Percentiles rank a stretch among this genome's conserved stretches.
Evolutionary conservation across 2,329 filamentous ascomycete genomes (phyloP).

Genomic region (Fusarium sp.): DNA sequence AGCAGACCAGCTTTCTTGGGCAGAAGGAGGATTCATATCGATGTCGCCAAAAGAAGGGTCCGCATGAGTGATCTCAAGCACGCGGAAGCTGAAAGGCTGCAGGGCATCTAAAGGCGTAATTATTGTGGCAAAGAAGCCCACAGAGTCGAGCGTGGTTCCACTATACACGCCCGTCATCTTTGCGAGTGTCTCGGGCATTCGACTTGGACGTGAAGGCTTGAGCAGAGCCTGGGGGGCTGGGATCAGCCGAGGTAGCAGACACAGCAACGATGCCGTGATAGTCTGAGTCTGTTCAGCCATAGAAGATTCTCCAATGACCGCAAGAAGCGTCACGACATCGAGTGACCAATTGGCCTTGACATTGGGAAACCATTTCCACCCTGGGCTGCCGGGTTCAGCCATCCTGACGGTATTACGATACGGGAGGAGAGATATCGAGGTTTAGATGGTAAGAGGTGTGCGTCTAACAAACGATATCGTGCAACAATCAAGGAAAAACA

Average conservation of each 20-base stretch:
- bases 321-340: slow-evolving; percentile 70
- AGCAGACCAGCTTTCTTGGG: slow-evolving; percentile 8
- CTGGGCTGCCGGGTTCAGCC: slow-evolving; percentile 38
- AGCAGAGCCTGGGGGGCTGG: slow-evolving; percentile 71
- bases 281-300: slow-evolving; percentile 67
- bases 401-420: slow-evolving; percentile 20
- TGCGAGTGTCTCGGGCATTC: slow-evolving; percentile 64
- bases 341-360: slow-evolving; percentile 60
- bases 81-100: slow-evolving; percentile 57
- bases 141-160: slow-evolving; percentile 62
- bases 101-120: slow-evolving; percentile 64
- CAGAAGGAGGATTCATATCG: slow-evolving; percentile 5
- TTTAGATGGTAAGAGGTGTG: not conserved
- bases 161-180: slow-evolving; percentile 67
- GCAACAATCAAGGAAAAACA: not conserved
- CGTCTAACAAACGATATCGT: not conserved
- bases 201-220: slow-evolving; percentile 62
- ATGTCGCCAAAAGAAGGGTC: slow-evolving; percentile 35
- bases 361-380: slow-evolving; percentile 57
- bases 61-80: slow-evolving; percentile 59
- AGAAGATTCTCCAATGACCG: slow-evolving; percentile 69
- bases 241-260: slow-evolving; percentile 67
- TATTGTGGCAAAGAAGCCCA: slow-evolving; percentile 71
- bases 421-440: not conserved
- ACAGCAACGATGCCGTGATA: slow-evolving; percentile 66